Conservation (phyloP, 2,329 filamentous ascomycete species). For the Davidsoniella neocaledoniae region DNA sequence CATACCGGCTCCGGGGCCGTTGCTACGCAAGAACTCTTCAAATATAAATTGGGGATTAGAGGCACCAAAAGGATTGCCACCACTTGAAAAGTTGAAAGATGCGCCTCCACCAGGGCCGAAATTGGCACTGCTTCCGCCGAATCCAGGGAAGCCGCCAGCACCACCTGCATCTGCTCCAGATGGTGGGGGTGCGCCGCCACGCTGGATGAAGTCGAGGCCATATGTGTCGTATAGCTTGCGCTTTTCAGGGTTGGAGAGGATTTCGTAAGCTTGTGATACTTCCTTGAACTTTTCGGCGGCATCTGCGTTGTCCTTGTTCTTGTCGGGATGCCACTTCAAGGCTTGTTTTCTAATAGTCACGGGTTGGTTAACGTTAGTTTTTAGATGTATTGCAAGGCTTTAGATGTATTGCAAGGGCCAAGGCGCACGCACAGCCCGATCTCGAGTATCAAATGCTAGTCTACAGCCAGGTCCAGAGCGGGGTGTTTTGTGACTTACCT, state of each 20-base stretch:
- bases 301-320: conserved; percentile 81
- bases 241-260: conserved; percentile 92
- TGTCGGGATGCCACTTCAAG: conserved; percentile 89
- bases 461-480: not conserved
- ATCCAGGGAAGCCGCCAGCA: conserved; percentile 38
- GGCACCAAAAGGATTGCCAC: conserved; percentile 60
- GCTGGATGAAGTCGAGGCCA: conserved; percentile 81
- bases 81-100: conserved; percentile 20
- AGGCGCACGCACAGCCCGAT: too few species aligned
- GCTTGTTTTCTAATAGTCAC: conserved; percentile 52
- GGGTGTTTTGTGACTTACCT: conserved; percentile 35
- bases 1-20: conserved; percentile 25
- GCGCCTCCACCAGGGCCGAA: conserved; percentile 1
- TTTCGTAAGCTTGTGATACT: conserved; percentile 93
- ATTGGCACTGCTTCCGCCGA: conserved; percentile 32
- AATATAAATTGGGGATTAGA: conserved; percentile 74
- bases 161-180: conserved; percentile 33
- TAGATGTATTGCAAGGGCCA: not conserved
- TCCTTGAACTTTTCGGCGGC: conserved; percentile 96
- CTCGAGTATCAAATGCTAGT: not conserved
- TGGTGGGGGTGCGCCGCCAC: conserved; percentile 55
- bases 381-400: not conserved
- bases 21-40: conserved; percentile 54
- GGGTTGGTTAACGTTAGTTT: conserved; percentile 21
- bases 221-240: conserved; percentile 89